Conservation (phyloP, 2,329 filamentous ascomycete species). For the Endothia cerciana region DNA sequence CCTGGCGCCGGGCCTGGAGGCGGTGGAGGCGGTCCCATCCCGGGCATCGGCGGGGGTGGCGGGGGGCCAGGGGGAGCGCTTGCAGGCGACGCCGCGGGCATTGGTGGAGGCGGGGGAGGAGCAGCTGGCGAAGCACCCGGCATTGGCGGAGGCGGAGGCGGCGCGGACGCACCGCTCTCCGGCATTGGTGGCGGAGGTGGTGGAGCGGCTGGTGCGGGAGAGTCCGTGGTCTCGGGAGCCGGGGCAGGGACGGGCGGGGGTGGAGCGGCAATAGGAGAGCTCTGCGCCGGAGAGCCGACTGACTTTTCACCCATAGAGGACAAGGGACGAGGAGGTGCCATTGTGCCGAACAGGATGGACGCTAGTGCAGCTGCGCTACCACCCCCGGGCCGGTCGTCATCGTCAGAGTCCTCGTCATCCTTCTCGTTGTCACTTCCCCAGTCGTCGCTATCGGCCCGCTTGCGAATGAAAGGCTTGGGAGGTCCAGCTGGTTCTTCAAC, state of each 20-base stretch:
- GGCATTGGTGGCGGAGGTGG: conserved; percentile 37
- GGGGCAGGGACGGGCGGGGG: conserved; percentile 45
- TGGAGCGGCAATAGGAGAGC: conserved; percentile 45
- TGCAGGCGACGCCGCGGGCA: conserved; percentile 45
- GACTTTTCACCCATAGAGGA: conserved; percentile 78
- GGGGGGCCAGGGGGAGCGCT: conserved; percentile 43
- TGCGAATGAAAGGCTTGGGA: conserved; percentile 56
- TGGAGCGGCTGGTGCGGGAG: conserved; percentile 38
- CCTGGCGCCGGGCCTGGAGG: conserved; percentile 24
- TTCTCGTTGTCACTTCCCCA: conserved; percentile 77
- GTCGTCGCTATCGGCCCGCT: conserved; percentile 66
- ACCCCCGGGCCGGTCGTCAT: conserved; percentile 78
- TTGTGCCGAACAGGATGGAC: conserved; percentile 93
- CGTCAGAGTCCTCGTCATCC: conserved; percentile 62
- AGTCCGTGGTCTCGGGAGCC: conserved; percentile 31
- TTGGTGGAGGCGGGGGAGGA: conserved; percentile 36
- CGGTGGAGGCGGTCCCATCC: conserved; percentile 48
- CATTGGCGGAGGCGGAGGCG: conserved; percentile 45
- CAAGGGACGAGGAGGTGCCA: conserved; percentile 88
- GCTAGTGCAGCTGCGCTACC: conserved; percentile 89
- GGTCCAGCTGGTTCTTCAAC: conserved; percentile 46
- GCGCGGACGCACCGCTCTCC: conserved; percentile 36
- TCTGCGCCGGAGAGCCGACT: conserved; percentile 41
- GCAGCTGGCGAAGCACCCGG: conserved; percentile 32
- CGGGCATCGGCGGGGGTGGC: conserved; percentile 43